These are phyloP conservation scores for Cudoniella acicularis DNA, from an alignment of 495 filamentous ascomycete genomes.

Conservation along the genomic window DNA sequence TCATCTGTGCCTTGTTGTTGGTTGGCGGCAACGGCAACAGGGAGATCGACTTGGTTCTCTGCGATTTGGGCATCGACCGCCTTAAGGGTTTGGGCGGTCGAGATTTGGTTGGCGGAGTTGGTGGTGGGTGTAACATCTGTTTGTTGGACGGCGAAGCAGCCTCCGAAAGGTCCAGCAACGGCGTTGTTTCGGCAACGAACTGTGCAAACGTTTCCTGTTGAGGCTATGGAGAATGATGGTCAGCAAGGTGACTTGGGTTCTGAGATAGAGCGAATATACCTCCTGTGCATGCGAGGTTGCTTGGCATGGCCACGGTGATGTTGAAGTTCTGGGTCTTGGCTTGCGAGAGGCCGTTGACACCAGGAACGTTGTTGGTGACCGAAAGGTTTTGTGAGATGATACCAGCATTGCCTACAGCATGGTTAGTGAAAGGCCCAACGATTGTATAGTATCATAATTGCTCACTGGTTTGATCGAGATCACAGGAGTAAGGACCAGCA, in stretches of 20 bases:
- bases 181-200: constrained; percentile 54
- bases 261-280: constrained; percentile 27
- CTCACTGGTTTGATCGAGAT: constrained; percentile 38
- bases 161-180: constrained; percentile 53
- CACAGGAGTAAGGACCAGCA: constrained; percentile 50
- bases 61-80: constrained; percentile 28
- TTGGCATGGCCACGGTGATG: constrained; percentile 42
- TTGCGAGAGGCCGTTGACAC: constrained; percentile 43
- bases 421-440: background rate
- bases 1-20: constrained; percentile 30
- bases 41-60: constrained; percentile 33
- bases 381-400: constrained; percentile 37
- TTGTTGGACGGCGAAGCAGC: constrained; percentile 47
- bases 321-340: constrained; percentile 41
- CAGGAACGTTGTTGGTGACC: constrained; percentile 43
- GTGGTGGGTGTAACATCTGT: constrained; percentile 28
- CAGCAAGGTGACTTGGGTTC: too few relatives aligned
- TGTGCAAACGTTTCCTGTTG: constrained; percentile 53
- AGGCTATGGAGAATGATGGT: constrained; percentile 30
- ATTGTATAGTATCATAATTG: background rate
- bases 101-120: constrained; percentile 34
- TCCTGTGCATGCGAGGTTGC: constrained; percentile 35
- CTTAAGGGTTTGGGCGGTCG: constrained; percentile 29
- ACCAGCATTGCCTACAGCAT: constrained; percentile 33
- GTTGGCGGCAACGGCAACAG: constrained; percentile 33